Base-by-base conservation (phyloP, 306 rosid species). In the Vigna unguiculata region DNA sequence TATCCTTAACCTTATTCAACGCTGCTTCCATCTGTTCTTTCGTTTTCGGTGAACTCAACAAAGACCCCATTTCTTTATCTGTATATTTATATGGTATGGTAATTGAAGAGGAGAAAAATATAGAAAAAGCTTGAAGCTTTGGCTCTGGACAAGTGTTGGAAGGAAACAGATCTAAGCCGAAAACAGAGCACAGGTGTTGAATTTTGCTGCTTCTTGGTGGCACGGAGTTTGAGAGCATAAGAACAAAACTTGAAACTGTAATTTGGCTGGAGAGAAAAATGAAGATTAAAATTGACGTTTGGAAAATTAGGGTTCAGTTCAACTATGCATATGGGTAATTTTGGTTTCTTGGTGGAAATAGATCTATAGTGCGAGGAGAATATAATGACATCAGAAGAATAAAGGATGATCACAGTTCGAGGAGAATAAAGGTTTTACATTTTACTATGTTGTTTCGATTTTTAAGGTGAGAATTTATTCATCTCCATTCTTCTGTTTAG, bases 11-110 rank as follows among this genome's bases (percentile, higher is more conserved):
- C 74, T 85, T 85, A 48, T 78, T 69, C 81, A 81, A 62, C 3
- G 79, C 79, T 64, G 61, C 67, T 81, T 81, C 83, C 58, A 57
- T 64, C 12, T 78, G 85, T 63, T 85, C 75, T 67, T 74, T 78
- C 51, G 43, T 77, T 55, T 9, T 51, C 48, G 19, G 40, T 1
- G 85, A 73, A 79, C 83, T 74, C 1, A 69, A 0, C 24, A 58
- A 1, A 53, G 83, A 78, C 3, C 88, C 88, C 88, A 85, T 85
- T 72, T 36, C 34, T 20, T 41, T 14, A 24, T 51, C 5, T 12
- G 8, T 78, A 7, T 22, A 7, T 77, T 14, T 45, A 78, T 77
- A 53, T 28, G 30, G 12, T 60, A 30, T 12, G 32, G 16, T 8
- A 30, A 13, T 7, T 1, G 24, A 15, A 54, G 28, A 36, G n/a